These are phyloP conservation scores for Geranium brycei DNA, from an alignment of 345 rosid genomes.

Conservation along the genomic window DNA sequence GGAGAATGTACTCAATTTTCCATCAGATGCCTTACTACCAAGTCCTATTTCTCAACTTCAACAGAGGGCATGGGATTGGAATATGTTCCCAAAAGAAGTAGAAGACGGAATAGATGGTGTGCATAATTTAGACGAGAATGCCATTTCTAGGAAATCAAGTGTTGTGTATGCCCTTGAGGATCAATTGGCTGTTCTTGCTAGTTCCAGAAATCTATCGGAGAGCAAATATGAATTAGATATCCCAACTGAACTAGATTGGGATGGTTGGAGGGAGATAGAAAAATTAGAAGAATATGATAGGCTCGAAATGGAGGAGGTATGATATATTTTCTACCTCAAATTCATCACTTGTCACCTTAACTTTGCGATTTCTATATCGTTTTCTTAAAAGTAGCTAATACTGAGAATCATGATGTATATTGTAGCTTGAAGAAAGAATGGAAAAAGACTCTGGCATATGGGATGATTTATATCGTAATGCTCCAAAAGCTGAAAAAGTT, in stretches of 20 bases:
- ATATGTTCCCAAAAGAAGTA: slow-evolving; percentile 34
- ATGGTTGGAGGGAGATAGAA: slow-evolving; percentile 48
- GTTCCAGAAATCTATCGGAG: slow-evolving; percentile 24
- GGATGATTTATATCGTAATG: slow-evolving; percentile 86
- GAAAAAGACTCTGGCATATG: slow-evolving; percentile 57
- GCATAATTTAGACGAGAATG: slow-evolving; percentile 14
- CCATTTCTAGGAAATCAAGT: slow-evolving; percentile 25
- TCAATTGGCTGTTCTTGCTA: slow-evolving; percentile 29
- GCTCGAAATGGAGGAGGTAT: slow-evolving; percentile 77
- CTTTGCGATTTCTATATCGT: neutral
- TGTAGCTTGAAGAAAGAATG: slow-evolving; percentile 84
- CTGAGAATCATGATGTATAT: slow-evolving; percentile 14
- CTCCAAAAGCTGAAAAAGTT: slow-evolving; percentile 77
- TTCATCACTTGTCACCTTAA: neutral
- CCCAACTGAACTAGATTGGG: slow-evolving; percentile 62
- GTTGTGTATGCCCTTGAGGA: slow-evolving; percentile 53
- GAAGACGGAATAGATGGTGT: slow-evolving; percentile 22
- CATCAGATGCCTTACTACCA: slow-evolving; percentile 71
- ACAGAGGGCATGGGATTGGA: slow-evolving; percentile 71
- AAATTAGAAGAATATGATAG: slow-evolving; percentile 59
- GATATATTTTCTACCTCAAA: slow-evolving; percentile 8
- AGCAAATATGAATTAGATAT: slow-evolving; percentile 37
- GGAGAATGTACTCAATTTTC: slow-evolving; percentile 63
- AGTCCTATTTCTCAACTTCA: slow-evolving; percentile 45
- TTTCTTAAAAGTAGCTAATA: slow-evolving; percentile 11